A percentile compares a stretch with the other conserved stretches of the same genome.
These are phyloP conservation scores for Pugionium dolabratum DNA, from an alignment of 345 rosid species.

Conservation along the genomic window DNA sequence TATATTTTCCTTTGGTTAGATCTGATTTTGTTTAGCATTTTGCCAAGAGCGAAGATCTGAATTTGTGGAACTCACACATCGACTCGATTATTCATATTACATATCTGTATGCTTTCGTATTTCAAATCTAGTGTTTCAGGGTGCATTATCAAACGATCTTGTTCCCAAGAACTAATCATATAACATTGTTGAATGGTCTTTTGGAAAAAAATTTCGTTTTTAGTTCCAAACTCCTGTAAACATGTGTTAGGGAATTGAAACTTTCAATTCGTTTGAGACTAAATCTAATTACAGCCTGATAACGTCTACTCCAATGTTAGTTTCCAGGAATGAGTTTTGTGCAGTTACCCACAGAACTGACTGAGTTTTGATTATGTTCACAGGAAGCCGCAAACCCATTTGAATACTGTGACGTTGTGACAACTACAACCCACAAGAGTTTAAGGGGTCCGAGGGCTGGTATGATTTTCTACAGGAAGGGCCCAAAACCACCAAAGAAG, in stretches of 20 bases:
- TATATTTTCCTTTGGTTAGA: too few species aligned
- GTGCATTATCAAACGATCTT: neutral
- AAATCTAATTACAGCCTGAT: neutral
- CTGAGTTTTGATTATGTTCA: constrained; percentile 24
- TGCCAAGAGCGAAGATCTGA: neutral
- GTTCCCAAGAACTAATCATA: neutral
- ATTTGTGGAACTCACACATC: constrained; percentile 9
- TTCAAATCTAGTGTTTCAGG: constrained; percentile 5
- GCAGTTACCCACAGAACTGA: constrained; percentile 1
- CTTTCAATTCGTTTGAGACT: neutral
- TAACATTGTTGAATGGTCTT: constrained; percentile 2
- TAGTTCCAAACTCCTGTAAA: neutral
- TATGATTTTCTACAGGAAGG: constrained; percentile 98
- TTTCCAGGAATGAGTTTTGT: constrained; percentile 23
- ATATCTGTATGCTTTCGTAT: constrained; percentile 6
- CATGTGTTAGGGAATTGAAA: neutral
- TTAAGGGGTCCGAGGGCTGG: constrained; percentile 99
- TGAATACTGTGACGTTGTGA: constrained; percentile 93
- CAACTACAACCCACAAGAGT: constrained; percentile 99
- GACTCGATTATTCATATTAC: neutral
- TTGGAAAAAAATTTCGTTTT: neutral
- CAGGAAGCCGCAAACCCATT: constrained; percentile 98
- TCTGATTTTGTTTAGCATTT: constrained; percentile 10
- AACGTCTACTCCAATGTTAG: constrained; percentile 4
- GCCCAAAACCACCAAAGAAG: constrained; percentile 96